These are phyloP conservation scores for Emergomyces pasteurianus DNA, from an alignment of 2,329 filamentous ascomycete genomes.

Conservation along the genomic window DNA sequence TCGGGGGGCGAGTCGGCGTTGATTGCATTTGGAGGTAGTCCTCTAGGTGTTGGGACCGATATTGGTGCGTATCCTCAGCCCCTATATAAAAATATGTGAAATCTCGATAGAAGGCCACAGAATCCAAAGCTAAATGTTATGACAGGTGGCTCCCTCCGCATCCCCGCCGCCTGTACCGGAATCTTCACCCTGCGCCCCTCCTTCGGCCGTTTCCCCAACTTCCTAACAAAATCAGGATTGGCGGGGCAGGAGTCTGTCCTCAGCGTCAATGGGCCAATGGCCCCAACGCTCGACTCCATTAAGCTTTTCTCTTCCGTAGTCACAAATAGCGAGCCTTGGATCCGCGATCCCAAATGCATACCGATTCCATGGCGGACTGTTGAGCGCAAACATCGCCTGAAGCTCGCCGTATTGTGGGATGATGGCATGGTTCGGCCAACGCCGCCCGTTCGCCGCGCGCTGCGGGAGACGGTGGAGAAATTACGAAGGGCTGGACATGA, in stretches of 20 bases:
- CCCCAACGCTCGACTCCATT: conserved; percentile 21
- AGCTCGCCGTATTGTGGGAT: conserved; percentile 26
- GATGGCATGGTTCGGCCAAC: conserved; percentile 45
- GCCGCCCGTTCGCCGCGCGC: conserved; percentile 27
- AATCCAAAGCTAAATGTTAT: neutral
- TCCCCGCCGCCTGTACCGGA: conserved; percentile 41
- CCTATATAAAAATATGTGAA: neutral
- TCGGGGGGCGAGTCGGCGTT: conserved; percentile 29
- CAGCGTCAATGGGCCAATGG: conserved; percentile 30
- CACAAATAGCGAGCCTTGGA: conserved; percentile 25
- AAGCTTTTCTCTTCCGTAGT: conserved; percentile 26
- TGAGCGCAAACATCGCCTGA: conserved; percentile 22
- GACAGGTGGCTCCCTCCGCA: conserved; percentile 29
- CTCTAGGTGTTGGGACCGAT: conserved; percentile 28
- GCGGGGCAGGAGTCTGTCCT: conserved; percentile 30
- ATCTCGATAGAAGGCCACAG: neutral
- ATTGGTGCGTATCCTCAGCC: conserved; percentile 19
- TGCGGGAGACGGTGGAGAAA: conserved; percentile 23
- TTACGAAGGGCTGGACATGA: conserved; percentile 27
- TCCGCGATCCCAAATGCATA: conserved; percentile 26
- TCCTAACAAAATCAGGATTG: conserved; percentile 39
- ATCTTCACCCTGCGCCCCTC: conserved; percentile 43
- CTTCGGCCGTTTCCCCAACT: conserved; percentile 42
- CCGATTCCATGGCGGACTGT: conserved; percentile 27
- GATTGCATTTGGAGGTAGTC: conserved; percentile 25